Conservation (phyloP, 768 basidiomycete genomes). For the Termitomyces sp. region DNA sequence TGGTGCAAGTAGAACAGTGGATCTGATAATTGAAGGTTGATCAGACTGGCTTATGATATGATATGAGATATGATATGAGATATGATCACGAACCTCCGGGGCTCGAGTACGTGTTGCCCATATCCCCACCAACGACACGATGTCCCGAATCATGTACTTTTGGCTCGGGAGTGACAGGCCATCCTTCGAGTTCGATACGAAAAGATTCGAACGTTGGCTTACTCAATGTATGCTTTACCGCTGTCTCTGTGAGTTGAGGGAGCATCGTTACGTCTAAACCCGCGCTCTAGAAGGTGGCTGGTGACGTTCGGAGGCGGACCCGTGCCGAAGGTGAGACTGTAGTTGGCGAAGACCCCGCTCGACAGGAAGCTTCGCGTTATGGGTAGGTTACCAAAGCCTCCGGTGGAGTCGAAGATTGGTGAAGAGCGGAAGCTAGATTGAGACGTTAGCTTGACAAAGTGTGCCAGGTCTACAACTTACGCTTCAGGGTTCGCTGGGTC, state of each 20-base stretch:
- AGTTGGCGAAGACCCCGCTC: slow-evolving; percentile 31
- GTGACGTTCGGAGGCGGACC: slow-evolving; percentile 26
- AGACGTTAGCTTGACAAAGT: neutral
- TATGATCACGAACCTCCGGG: slow-evolving; percentile 34
- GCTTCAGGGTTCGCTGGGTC: slow-evolving; percentile 18
- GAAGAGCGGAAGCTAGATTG: slow-evolving; percentile 24
- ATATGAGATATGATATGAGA: no score
- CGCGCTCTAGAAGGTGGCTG: slow-evolving; percentile 26
- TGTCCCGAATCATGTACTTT: slow-evolving; percentile 33
- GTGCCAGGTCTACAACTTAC: neutral
- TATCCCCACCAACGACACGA: slow-evolving; percentile 28
- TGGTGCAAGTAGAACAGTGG: slow-evolving; percentile 37
- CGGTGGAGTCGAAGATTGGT: slow-evolving; percentile 29
- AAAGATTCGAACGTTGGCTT: slow-evolving; percentile 27
- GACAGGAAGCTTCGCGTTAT: slow-evolving; percentile 20
- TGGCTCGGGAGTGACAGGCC: slow-evolving; percentile 18
- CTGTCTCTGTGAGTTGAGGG: slow-evolving; percentile 16
- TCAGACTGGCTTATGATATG: no score
- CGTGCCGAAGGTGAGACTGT: slow-evolving; percentile 28
- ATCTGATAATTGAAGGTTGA: no score
- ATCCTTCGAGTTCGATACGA: slow-evolving; percentile 31
- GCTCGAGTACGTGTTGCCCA: slow-evolving; percentile 30
- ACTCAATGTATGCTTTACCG: slow-evolving; percentile 11
- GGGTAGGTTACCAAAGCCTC: slow-evolving; percentile 35
- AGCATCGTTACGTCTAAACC: slow-evolving; percentile 18